Conservation (phyloP, 345 rosid species). For the Brassica carinata region DNA sequence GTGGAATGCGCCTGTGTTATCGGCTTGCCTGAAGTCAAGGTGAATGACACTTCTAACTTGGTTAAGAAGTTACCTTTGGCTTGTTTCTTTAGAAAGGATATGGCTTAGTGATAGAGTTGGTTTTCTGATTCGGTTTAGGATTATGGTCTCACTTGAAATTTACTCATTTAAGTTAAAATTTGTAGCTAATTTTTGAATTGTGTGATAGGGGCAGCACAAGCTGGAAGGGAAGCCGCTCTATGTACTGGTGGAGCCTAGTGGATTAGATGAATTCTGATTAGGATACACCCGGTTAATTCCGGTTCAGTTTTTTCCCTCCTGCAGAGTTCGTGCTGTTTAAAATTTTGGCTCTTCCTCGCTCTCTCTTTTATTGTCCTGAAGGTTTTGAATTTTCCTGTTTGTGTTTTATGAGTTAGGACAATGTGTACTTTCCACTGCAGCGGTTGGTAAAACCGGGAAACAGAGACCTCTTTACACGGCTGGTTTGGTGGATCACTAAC, state of each 20-base stretch:
- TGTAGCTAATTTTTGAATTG: too few relatives aligned
- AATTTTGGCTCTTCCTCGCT: background rate
- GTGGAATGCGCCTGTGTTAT: constrained; percentile 79
- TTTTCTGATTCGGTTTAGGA: constrained; percentile 4
- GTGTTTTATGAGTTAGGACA: constrained; percentile 16
- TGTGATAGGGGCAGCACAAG: constrained; percentile 65
- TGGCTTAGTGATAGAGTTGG: background rate
- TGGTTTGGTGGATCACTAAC: constrained; percentile 5
- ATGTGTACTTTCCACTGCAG: constrained; percentile 17
- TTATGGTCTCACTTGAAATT: background rate
- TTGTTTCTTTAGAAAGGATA: background rate
- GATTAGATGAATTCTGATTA: constrained; percentile 40
- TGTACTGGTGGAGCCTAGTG: constrained; percentile 80
- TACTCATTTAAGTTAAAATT: background rate
- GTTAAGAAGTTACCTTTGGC: constrained; percentile 6
- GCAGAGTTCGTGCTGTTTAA: background rate
- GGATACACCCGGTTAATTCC: constrained; percentile 32
- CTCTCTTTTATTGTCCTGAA: background rate
- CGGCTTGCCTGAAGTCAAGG: constrained; percentile 77
- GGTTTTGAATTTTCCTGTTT: constrained; percentile 20
- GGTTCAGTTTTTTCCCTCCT: background rate
- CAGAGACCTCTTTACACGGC: background rate
- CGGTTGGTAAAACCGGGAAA: constrained; percentile 29
- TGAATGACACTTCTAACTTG: constrained; percentile 21
- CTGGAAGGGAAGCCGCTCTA: constrained; percentile 72